Percentiles rank a stretch among this genome's conserved stretches.
Conservation (phyloP, 495 filamentous ascomycete genomes). For the Aspergillus coremiiformis region DNA sequence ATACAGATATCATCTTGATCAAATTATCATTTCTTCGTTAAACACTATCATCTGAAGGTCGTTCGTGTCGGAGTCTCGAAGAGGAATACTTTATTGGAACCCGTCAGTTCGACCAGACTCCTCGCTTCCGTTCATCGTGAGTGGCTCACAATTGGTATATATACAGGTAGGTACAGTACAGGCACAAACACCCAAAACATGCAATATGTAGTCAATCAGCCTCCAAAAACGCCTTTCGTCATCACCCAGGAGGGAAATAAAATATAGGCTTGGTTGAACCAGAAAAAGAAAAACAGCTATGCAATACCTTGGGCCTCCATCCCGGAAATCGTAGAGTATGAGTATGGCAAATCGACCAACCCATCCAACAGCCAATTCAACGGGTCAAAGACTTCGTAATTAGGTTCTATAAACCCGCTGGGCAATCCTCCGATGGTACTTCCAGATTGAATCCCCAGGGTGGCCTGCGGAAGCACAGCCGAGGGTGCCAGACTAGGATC, state of each 20-base stretch:
- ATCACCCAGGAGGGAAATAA: background rate
- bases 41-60: background rate
- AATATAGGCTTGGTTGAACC: background rate
- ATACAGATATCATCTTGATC: too few species aligned
- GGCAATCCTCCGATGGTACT: slow-evolving; percentile 37
- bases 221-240: background rate
- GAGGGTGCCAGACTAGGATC: slow-evolving; percentile 45
- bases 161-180: slow-evolving; percentile 1
- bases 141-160: background rate
- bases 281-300: slow-evolving; percentile 6
- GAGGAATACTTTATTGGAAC: background rate
- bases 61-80: background rate
- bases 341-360: slow-evolving; percentile 70
- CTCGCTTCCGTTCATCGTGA: background rate
- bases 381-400: slow-evolving; percentile 81
- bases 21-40: background rate
- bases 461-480: slow-evolving; percentile 30
- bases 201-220: background rate
- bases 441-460: slow-evolving; percentile 22
- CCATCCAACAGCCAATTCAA: slow-evolving; percentile 88
- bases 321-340: slow-evolving; percentile 33
- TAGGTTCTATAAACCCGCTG: slow-evolving; percentile 54
- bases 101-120: background rate
- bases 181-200: too few species aligned
- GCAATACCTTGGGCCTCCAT: slow-evolving; percentile 36